These are phyloP conservation scores for Athelia psychrophila DNA, from an alignment of 1,284 basidiomycete species.

Conservation along the genomic window DNA sequence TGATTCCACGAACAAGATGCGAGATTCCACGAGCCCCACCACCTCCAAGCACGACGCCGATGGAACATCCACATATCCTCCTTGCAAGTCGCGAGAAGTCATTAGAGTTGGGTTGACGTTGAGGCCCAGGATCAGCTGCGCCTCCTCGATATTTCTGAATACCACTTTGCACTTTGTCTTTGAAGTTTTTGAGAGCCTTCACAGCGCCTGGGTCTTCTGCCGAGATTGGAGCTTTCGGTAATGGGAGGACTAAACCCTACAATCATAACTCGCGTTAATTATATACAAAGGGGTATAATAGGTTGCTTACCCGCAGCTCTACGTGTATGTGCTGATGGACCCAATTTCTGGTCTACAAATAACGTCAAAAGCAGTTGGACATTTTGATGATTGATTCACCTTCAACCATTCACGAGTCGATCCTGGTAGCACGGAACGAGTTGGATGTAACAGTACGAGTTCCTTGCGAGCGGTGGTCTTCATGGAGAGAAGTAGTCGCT, in stretches of 20 bases:
- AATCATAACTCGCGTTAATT: constrained; percentile 2
- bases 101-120: constrained; percentile 77
- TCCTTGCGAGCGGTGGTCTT: constrained; percentile 99
- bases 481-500: constrained; percentile 87
- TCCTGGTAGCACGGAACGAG: constrained; percentile 86
- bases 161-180: constrained; percentile 86
- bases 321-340: constrained; percentile 91
- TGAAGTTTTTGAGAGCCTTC: constrained; percentile 85
- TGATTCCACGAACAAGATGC: constrained; percentile 67
- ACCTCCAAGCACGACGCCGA: constrained; percentile 93
- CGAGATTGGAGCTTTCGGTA: constrained; percentile 52
- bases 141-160: constrained; percentile 85
- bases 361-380: constrained; percentile 7
- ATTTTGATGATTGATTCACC: constrained; percentile 38
- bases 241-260: constrained; percentile 63
- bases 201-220: constrained; percentile 88
- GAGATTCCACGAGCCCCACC: constrained; percentile 95
- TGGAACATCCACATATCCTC: constrained; percentile 88
- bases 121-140: constrained; percentile 66
- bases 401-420: constrained; percentile 97
- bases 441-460: constrained; percentile 90
- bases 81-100: constrained; percentile 94
- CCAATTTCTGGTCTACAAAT: constrained; percentile 84
- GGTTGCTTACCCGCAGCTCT: constrained; percentile 68
- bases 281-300: not conserved